Evolutionary conservation across 805 yeast species (phyloP).

Genomic region (Maudiozyma serrabonitensis): DNA sequence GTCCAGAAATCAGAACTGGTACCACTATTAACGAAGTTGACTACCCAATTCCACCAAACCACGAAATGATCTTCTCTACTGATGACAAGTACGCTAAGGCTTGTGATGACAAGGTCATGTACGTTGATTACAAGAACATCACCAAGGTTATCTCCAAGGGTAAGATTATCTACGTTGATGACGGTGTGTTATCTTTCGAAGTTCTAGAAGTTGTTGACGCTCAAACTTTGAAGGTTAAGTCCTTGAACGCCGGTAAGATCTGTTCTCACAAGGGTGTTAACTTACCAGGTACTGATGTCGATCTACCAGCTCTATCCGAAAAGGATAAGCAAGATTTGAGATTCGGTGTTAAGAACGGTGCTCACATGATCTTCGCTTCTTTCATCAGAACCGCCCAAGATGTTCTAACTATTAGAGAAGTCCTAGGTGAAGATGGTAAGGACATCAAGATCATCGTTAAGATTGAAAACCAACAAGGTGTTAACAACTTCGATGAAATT

Average conservation of each 20-base stretch:
- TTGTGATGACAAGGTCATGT: slow-evolving; percentile 78
- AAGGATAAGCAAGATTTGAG: slow-evolving; percentile 87
- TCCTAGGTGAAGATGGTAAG: slow-evolving; percentile 93
- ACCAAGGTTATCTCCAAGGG: slow-evolving; percentile 86
- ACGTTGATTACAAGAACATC: slow-evolving; percentile 89
- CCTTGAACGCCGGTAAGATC: slow-evolving; percentile 91
- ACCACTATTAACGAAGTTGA: slow-evolving; percentile 74
- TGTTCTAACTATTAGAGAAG: slow-evolving; percentile 81
- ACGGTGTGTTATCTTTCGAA: slow-evolving; percentile 94
- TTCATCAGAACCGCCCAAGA: slow-evolving; percentile 94
- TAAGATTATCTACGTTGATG: slow-evolving; percentile 88
- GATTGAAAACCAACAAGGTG: slow-evolving; percentile 99
- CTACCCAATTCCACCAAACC: slow-evolving; percentile 73
- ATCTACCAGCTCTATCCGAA: slow-evolving; percentile 94
- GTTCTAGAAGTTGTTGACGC: slow-evolving; percentile 77
- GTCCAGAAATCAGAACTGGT: slow-evolving; percentile 99
- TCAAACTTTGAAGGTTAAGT: slow-evolving; percentile 71
- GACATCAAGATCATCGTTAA: slow-evolving; percentile 93
- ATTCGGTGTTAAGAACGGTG: slow-evolving; percentile 95
- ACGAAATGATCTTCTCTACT: slow-evolving; percentile 89
- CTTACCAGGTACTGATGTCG: slow-evolving; percentile 98
- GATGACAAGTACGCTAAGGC: slow-evolving; percentile 65
- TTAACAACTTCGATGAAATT: slow-evolving; percentile 97
- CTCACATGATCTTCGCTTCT: slow-evolving; percentile 97
- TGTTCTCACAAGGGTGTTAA: slow-evolving; percentile 98